Evolutionary conservation across 345 rosid genomes (phyloP).

Genomic region (Abelmoschus esculentus): DNA sequence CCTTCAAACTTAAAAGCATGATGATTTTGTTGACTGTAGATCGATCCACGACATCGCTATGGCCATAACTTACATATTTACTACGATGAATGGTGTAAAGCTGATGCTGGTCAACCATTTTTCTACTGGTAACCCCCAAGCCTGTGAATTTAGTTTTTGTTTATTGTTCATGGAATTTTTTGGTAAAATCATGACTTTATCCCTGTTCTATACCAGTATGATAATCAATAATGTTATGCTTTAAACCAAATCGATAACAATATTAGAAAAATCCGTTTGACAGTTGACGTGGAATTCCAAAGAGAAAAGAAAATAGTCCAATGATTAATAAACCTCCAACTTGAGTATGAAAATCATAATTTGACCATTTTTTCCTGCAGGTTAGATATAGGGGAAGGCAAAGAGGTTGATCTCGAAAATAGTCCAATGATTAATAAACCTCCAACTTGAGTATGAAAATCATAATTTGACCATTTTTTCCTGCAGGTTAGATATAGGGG

Average conservation of each 20-base stretch:
- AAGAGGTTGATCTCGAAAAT: too few relatives aligned
- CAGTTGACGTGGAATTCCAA: too few relatives aligned
- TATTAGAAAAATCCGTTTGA: too few relatives aligned
- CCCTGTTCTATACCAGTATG: not conserved
- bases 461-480: not conserved
- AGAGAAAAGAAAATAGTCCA: too few relatives aligned
- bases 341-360: not conserved
- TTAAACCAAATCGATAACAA: too few relatives aligned
- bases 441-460: too few relatives aligned
- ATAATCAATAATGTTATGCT: too few relatives aligned
- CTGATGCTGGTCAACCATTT: slow-evolving; percentile 82
- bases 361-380: not conserved
- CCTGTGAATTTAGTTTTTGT: not conserved
- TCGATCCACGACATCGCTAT: slow-evolving; percentile 87
- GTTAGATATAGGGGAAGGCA: too few relatives aligned
- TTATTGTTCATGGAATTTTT: not conserved
- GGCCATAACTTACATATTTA: slow-evolving; percentile 73
- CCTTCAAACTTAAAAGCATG: too few relatives aligned
- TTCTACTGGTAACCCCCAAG: slow-evolving; percentile 42
- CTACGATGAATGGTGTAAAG: slow-evolving; percentile 66
- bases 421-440: too few relatives aligned
- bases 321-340: too few relatives aligned
- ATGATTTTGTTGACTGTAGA: slow-evolving; percentile 29
- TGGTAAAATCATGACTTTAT: not conserved
- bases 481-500: slow-evolving; percentile 84